Conservation (phyloP, 768 basidiomycete species). For the Termitomyces sp. region DNA sequence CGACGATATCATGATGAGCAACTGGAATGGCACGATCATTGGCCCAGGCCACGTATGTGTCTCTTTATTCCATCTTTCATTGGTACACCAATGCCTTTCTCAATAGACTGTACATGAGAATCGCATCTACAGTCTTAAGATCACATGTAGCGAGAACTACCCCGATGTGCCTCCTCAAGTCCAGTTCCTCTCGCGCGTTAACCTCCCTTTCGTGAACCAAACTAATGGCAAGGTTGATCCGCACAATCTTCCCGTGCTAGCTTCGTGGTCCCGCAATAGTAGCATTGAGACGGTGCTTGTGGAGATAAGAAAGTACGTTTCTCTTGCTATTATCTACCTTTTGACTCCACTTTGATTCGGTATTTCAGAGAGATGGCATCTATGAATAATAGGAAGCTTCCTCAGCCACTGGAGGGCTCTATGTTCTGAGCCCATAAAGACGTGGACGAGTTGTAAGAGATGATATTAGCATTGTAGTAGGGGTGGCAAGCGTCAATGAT, state of each 20-base stretch:
- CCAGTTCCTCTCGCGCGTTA: conserved; percentile 84
- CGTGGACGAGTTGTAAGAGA: neutral
- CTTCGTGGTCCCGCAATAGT: conserved; percentile 66
- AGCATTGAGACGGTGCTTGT: conserved; percentile 88
- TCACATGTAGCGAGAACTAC: conserved; percentile 72
- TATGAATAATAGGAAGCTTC: conserved; percentile 85
- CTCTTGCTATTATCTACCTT: neutral
- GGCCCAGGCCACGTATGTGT: conserved; percentile 90
- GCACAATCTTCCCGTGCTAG: conserved; percentile 62
- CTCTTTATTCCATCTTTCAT: neutral
- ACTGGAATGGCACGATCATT: conserved; percentile 99
- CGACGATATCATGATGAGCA: conserved; percentile 95
- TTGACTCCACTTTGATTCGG: neutral
- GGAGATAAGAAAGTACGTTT: conserved; percentile 82
- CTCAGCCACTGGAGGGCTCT: conserved; percentile 90
- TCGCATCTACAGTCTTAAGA: conserved; percentile 93
- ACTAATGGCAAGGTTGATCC: conserved; percentile 74
- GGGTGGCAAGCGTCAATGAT: neutral
- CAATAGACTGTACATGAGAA: conserved; percentile 94
- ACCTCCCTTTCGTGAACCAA: conserved; percentile 86
- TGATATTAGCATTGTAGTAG: neutral
- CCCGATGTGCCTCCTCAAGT: conserved; percentile 76
- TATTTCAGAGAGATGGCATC: conserved; percentile 85
- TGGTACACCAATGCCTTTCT: conserved; percentile 9
- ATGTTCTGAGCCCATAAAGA: conserved; percentile 37